Evolutionary conservation across 106 monocot species (phyloP).

Genomic region (Allium cepa): DNA sequence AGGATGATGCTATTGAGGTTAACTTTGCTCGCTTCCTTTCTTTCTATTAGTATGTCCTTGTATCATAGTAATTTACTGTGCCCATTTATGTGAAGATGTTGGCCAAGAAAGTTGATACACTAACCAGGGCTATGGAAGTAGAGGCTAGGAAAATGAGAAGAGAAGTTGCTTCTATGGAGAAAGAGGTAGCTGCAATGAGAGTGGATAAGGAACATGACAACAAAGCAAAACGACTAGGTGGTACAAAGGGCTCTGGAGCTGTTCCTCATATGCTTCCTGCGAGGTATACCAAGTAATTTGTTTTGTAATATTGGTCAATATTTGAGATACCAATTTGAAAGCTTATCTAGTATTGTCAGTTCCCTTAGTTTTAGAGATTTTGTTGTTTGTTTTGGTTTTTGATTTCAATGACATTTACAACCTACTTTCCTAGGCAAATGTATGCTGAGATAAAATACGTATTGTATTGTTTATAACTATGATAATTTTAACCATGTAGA

Average conservation of each 20-base stretch:
- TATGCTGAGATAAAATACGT: too few species aligned
- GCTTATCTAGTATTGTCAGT: too few species aligned
- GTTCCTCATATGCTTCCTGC: conserved; percentile 60
- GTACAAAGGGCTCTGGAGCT: conserved; percentile 46
- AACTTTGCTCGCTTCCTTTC: neutral
- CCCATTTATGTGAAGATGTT: conserved; percentile 48
- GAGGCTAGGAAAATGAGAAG: conserved; percentile 98
- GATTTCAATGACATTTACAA: too few species aligned
- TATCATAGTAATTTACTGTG: neutral
- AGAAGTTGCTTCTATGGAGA: conserved; percentile 93
- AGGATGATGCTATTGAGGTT: conserved; percentile 94
- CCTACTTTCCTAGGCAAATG: too few species aligned
- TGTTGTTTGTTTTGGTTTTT: too few species aligned
- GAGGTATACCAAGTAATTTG: conserved; percentile 28
- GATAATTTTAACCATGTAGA: too few species aligned
- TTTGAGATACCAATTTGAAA: too few species aligned
- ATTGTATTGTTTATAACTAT: too few species aligned
- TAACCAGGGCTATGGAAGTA: conserved; percentile 93
- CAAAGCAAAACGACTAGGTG: conserved; percentile 57
- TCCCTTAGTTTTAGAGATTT: too few species aligned
- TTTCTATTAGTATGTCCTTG: neutral
- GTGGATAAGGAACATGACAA: conserved; percentile 71
- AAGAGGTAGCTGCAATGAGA: conserved; percentile 86
- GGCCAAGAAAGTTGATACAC: conserved; percentile 83
- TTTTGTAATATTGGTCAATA: neutral